phyloP scores from a whole-genome alignment of 352 stramenopile species.

The Pseudoperonospora humuli region DNA sequence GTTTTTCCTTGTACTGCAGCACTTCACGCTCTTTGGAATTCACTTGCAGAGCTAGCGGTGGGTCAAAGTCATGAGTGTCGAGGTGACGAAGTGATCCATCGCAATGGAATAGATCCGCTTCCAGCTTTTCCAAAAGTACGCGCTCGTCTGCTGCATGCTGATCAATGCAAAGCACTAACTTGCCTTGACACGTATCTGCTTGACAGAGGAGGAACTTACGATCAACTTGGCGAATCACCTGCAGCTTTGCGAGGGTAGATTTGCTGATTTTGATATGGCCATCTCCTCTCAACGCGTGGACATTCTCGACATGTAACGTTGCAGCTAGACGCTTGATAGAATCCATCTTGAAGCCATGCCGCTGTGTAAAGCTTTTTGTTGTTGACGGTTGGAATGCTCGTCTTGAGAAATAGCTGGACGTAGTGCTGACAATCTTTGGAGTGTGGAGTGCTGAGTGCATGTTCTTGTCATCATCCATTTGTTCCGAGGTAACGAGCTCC shows the following conservation, averaged over 20 bases:
- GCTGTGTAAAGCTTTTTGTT: constrained; percentile 5
- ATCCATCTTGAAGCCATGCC: not conserved
- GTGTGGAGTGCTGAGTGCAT: not conserved
- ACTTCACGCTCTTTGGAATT: constrained; percentile 44
- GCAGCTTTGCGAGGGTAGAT: constrained; percentile 45
- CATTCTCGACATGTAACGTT: constrained; percentile 30
- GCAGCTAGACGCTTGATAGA: constrained; percentile 8
- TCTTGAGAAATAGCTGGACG: constrained; percentile 18
- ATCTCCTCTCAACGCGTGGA: constrained; percentile 12
- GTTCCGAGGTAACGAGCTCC: not conserved
- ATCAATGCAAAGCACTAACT: constrained; percentile 76
- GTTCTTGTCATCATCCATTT: not conserved
- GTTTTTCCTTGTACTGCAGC: constrained; percentile 33
- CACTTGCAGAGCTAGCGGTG: constrained; percentile 43
- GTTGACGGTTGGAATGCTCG: not conserved
- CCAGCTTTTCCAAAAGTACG: constrained; percentile 78
- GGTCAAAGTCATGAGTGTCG: constrained; percentile 40
- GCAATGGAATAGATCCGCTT: constrained; percentile 53
- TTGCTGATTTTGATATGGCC: constrained; percentile 54
- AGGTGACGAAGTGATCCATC: constrained; percentile 46
- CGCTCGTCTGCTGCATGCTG: constrained; percentile 90
- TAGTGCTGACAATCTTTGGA: not conserved
- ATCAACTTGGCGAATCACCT: constrained; percentile 86
- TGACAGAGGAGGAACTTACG: constrained; percentile 86
- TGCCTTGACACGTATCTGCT: constrained; percentile 16